Evolutionary conservation across 1,284 basidiomycete genomes (phyloP), one percentile per base, ranked within the genome.

Genomic region (Macrocystidia cucumis): DNA sequence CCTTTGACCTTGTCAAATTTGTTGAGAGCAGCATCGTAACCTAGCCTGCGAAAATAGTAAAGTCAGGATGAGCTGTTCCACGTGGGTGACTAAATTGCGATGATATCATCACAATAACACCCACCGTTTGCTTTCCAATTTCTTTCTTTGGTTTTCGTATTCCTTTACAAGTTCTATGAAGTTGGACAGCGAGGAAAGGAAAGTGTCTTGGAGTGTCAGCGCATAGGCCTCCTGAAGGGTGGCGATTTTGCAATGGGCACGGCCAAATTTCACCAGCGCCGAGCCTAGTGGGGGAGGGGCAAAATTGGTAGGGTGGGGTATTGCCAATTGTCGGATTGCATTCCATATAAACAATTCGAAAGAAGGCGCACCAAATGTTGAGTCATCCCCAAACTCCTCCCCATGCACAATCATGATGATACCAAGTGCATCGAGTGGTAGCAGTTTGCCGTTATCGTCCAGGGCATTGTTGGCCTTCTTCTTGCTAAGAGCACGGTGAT

Each of bases 401-500:
- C 90, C 89, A 49, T 90, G 84, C 19, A 72, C 67, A 39, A 89
- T 81, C 89, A 92, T 90, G 27, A 87, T 83, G 34, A 87, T 67
- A 1, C 90, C 90, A 4, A 92, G 63, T 16, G 78, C 74, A 48
- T 91, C 89, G 18, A 87, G 63, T 0, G 82, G 74, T 14, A 85
- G 59, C 20, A 83, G 60, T 51, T 85, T 84, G 43, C 77, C 78
- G 1, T 63, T 53, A 38, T 75, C 72, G 21, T 73, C 73, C 2
- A 78, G 58, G 1, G 65, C 70, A 11, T 68, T 64, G n/a, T 64
- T 72, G 3, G 69, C 59, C 47, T 75, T 79, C 61, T 78, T 86
- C 67, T 83, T 85, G 11, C 72, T 65, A 7, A 88, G 56, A 7
- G 62, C 61, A 45, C 69, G 67, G 37, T 80, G 69, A 45, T 81